Evolutionary conservation across 805 yeast species (phyloP), one percentile per base, ranked within the genome.

Genomic region (Wickerhamiella qilinensis): DNA sequence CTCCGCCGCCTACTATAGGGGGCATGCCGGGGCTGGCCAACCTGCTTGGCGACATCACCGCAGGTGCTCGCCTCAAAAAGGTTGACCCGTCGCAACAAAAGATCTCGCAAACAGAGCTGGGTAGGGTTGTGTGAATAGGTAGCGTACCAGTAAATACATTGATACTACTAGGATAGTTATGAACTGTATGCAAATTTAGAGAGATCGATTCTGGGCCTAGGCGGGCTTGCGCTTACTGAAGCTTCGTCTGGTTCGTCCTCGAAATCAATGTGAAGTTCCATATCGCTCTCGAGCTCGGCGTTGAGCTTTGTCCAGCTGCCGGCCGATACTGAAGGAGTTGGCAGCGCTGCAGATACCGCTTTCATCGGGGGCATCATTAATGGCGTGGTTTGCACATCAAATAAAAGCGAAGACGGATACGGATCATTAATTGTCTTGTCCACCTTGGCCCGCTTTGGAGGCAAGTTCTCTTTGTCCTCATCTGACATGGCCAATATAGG

Each of bases 1-100:
- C 64, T 15, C 66, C 65, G 5, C 55, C 58, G 3, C 51, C 54
- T 12, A 43, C 55, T 4, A 46, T 62, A 8, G 49, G 60, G 19
- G 46, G 56, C 9, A 54, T 60, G n/a, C 43, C 57, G 2, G 56
- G 60, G 19, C 38, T 51, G 24, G 37, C 49, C 7, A 40, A 42
- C 11, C 43, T 58, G 14, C 49, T 58, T 1, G 59, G 59, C 15
- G 62, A 58, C 35, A 58, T 58, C 41, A 51, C 54, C 22, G 51
- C 46, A 19, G 62, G 62, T 19, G 43, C 41, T 40, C 35, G 49
- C 4, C 47, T 58, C 28, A 46, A 49, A 36, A 54, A 56, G 38
- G 60, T 57, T 11, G 53, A 46, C 35, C 44, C 46, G 32, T 36
- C 47, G 20, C 46, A 53, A 33, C 57, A 58, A 41, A 41, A 46